Evolutionary conservation across 2,329 filamentous ascomycete species (phyloP), one percentile per base, ranked within the genome.

Genomic region (Beauveria australis): DNA sequence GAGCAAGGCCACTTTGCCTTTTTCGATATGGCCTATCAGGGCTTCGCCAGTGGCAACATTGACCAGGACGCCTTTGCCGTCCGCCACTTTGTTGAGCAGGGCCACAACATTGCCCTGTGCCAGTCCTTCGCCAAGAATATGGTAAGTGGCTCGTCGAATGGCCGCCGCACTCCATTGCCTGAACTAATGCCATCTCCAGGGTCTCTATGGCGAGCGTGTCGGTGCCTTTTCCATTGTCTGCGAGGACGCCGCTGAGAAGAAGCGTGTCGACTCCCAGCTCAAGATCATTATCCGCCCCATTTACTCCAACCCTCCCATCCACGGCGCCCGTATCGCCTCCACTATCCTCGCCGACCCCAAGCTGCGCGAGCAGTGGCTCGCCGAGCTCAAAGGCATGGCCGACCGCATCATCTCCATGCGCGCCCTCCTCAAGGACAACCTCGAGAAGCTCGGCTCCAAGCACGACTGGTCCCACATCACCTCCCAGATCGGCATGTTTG

Each of bases 121-220:
- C 93, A 97, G 81, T 94, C 89, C 59, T 97, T 97, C 76, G 93
- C 93, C 75, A 97, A 97, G 89, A 99, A 99, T 85, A 97, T 99
- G 93, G 88, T 90, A 76, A 67, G 79, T 22, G 5, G 19, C 24
- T 19, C 30, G 9, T 30, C 14, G 18, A 33, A 1, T n/a, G 22
- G 37, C 19, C 3, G 40, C 12, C 8, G 40, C 58, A 40, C 33
- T 33, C 2, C 28, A n/a, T 44, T 22, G 7, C 10, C 10, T 16
- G 5, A 49, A 41, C 59, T 62, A 61, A 64, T 30, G 5, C 18
- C 28, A 6, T 33, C 16, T 18, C 43, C 62, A 91, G 88, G 94
- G 94, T 79, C 90, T 99, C 64, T 97, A 99, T 74, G 94, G 94
- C 73, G 94, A 99, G 83, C 93, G 94, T 79, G 91, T 96, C 63